A percentile compares a stretch with the other conserved stretches of the same genome.
phyloP scores from a whole-genome alignment of 305 asterid species.

The Rubia peregrina region DNA sequence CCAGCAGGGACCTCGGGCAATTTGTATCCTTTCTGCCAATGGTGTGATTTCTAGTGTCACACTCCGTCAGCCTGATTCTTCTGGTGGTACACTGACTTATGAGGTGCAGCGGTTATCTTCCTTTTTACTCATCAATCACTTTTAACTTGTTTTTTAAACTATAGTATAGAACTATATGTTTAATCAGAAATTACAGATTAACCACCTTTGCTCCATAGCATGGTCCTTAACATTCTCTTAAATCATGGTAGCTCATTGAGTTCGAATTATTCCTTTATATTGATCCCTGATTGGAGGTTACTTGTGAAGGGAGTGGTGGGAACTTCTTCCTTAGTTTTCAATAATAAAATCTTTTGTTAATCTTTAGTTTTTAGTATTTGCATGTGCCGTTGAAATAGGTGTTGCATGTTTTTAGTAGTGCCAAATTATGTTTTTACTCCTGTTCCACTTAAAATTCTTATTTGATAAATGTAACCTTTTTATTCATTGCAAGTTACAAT shows the following conservation, averaged over 20 bases:
- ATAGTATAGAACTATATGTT: too few relatives aligned
- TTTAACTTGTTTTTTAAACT: neutral
- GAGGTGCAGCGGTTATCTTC: constrained; percentile 47
- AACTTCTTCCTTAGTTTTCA: neutral
- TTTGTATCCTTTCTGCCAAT: constrained; percentile 81
- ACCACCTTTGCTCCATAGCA: neutral
- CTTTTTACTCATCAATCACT: neutral
- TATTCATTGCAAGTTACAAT: neutral
- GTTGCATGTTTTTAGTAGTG: too few relatives aligned
- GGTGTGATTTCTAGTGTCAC: constrained; percentile 90
- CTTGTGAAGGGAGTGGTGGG: neutral
- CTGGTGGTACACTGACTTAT: constrained; percentile 92
- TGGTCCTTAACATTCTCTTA: neutral
- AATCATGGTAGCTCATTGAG: neutral
- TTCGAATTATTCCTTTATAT: neutral
- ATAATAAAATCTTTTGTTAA: neutral
- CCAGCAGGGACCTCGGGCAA: constrained; percentile 92
- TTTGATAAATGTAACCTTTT: too few relatives aligned
- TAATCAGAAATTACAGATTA: neutral
- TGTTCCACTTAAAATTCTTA: too few relatives aligned
- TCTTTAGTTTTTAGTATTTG: neutral
- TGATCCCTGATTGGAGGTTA: neutral
- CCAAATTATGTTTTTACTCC: too few relatives aligned
- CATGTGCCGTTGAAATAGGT: too few relatives aligned
- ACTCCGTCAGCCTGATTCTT: constrained; percentile 85